Evolutionary conservation across 1,284 basidiomycete genomes (phyloP).

Genomic region (Papiliotrema laurentii): DNA sequence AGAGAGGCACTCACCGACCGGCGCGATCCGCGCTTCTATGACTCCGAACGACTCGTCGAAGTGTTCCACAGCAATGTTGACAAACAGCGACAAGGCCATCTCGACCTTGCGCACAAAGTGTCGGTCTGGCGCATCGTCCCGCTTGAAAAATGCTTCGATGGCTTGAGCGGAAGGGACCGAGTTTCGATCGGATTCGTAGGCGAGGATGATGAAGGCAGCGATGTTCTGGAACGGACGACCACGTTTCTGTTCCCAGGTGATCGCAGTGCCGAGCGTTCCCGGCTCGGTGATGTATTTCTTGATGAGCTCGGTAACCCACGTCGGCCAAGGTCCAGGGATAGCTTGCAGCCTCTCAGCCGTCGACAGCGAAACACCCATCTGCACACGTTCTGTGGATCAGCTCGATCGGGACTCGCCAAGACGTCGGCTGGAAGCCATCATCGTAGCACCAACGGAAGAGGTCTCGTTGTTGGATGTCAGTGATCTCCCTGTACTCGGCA

Average conservation of each 20-base stretch:
- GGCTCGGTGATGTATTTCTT: slow-evolving; percentile 28
- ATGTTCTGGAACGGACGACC: slow-evolving; percentile 31
- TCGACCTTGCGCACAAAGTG: slow-evolving; percentile 25
- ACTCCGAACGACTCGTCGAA: slow-evolving; percentile 25
- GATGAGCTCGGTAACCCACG: slow-evolving; percentile 27
- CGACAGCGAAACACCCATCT: slow-evolving; percentile 41
- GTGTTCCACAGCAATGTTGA: slow-evolving; percentile 28
- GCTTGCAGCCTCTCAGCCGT: slow-evolving; percentile 44
- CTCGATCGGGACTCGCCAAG: no score
- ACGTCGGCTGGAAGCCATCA: neutral
- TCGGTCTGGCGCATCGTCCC: slow-evolving; percentile 28
- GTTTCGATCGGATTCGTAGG: slow-evolving; percentile 6
- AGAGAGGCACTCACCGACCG: slow-evolving; percentile 30
- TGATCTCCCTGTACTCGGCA: slow-evolving; percentile 32
- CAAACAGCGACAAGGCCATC: slow-evolving; percentile 27
- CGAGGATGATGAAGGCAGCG: slow-evolving; percentile 19
- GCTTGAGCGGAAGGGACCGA: slow-evolving; percentile 3
- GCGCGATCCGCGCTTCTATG: slow-evolving; percentile 26
- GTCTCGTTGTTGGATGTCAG: slow-evolving; percentile 37
- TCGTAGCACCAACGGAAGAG: slow-evolving; percentile 41
- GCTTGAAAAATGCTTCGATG: slow-evolving; percentile 15
- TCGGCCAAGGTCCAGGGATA: slow-evolving; percentile 29
- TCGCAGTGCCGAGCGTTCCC: slow-evolving; percentile 12
- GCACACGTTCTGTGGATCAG: slow-evolving; percentile 45
- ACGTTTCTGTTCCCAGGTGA: slow-evolving; percentile 21